phyloP scores from a whole-genome alignment of 2,329 filamentous ascomycete species.

The Coleophoma cylindrospora region DNA sequence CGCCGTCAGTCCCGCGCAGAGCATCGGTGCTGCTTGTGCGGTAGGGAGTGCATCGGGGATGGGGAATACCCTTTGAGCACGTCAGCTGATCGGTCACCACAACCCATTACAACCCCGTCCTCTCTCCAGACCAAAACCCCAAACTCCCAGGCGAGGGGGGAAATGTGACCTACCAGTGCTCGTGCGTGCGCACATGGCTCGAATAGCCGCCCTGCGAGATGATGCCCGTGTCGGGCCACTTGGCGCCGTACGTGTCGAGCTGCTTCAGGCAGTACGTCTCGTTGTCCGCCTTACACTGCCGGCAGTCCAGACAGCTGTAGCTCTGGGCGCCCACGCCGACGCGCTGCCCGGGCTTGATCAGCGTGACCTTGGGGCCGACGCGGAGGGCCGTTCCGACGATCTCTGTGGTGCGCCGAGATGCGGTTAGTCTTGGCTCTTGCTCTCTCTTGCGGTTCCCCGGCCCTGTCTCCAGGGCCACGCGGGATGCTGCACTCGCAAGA shows the following conservation, averaged over 20 bases:
- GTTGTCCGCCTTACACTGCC: conserved; percentile 48
- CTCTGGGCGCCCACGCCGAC: conserved; percentile 51
- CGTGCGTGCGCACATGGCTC: conserved; percentile 66
- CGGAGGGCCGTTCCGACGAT: conserved; percentile 65
- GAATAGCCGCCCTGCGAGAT: conserved; percentile 60
- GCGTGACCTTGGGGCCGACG: conserved; percentile 60
- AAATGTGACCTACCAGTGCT: conserved; percentile 53
- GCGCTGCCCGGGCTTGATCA: conserved; percentile 45
- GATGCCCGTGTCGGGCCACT: conserved; percentile 54
- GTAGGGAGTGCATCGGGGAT: conserved; percentile 68
- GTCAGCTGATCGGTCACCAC: too few species aligned
- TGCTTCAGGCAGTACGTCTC: conserved; percentile 49
- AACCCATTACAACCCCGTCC: too few species aligned
- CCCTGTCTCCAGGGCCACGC: too few species aligned
- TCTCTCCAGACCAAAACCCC: too few species aligned
- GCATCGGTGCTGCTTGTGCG: conserved; percentile 67
- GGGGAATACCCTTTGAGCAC: conserved; percentile 49
- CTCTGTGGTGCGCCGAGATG: conserved; percentile 33
- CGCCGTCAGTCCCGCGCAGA: conserved; percentile 79
- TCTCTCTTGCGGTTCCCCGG: too few species aligned
- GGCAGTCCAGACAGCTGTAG: conserved; percentile 47
- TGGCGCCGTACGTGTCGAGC: conserved; percentile 43
- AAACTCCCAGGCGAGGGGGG: conserved; percentile 15
- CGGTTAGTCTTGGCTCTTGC: not conserved
- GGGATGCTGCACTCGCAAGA: too few species aligned